Evolutionary conservation across 2,329 filamentous ascomycete genomes (phyloP).

Genomic region (Nakataea oryzae): DNA sequence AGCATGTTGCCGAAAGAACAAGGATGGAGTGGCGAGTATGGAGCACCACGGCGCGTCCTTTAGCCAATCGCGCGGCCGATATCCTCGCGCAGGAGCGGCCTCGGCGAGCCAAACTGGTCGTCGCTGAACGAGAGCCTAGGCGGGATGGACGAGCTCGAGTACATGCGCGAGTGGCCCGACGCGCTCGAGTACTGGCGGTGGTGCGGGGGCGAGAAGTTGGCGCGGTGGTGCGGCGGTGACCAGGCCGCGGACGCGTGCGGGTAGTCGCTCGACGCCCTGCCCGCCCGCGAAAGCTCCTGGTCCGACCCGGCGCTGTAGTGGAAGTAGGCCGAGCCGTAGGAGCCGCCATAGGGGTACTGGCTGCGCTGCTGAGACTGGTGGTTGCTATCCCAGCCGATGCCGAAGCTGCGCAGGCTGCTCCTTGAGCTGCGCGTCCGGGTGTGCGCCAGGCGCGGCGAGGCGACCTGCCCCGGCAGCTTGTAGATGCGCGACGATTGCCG

Average conservation of each 20-base stretch:
- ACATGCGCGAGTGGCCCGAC: slow-evolving; percentile 24
- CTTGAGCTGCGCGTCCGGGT: slow-evolving; percentile 34
- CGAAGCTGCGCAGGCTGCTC: slow-evolving; percentile 31
- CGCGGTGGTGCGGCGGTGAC: slow-evolving; percentile 4
- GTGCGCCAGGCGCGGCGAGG: slow-evolving; percentile 23
- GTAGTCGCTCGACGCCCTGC: slow-evolving; percentile 23
- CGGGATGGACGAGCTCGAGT: slow-evolving; percentile 31
- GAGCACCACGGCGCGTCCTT: slow-evolving; percentile 10
- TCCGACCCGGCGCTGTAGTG: slow-evolving; percentile 17
- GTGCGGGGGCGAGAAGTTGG: slow-evolving; percentile 7
- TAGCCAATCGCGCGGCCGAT: slow-evolving; percentile 47
- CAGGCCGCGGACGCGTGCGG: neutral
- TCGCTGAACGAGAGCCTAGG: slow-evolving; percentile 35
- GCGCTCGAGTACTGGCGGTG: slow-evolving; percentile 5
- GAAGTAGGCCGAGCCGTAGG: neutral
- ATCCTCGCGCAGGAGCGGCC: slow-evolving; percentile 32
- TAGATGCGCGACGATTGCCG: slow-evolving; percentile 42
- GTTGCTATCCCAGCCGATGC: slow-evolving; percentile 17
- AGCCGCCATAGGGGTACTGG: neutral
- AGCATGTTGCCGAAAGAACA: neutral
- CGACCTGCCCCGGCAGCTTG: slow-evolving; percentile 30
- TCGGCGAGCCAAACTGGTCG: slow-evolving; percentile 37
- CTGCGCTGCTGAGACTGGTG: neutral
- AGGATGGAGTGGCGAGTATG: neutral
- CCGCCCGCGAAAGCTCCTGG: slow-evolving; percentile 17